Conservation (phyloP, 2,329 filamentous ascomycete genomes). For the Exophiala viscosa region DNA sequence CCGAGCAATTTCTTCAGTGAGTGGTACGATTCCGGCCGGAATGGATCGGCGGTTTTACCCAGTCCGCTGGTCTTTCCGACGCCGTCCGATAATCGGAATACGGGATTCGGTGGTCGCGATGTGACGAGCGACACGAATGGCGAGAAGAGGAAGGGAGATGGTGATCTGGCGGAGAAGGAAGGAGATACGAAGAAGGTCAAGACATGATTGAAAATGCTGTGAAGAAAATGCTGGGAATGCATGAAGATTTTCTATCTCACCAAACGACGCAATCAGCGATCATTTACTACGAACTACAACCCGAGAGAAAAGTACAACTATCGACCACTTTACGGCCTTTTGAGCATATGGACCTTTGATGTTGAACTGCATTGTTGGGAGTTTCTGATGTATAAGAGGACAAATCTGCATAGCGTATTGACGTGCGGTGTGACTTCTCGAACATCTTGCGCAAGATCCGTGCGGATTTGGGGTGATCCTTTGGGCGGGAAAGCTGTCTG, state of each 20-base stretch:
- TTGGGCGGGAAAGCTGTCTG: no score
- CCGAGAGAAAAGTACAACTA: no score
- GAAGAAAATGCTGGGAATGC: background rate
- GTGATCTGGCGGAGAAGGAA: conserved; percentile 19
- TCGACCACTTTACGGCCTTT: no score
- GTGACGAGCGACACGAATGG: conserved; percentile 15
- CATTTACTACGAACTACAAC: no score
- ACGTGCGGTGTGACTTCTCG: no score
- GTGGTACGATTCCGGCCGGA: conserved; percentile 56
- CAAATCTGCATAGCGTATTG: no score
- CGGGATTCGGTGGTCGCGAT: conserved; percentile 24
- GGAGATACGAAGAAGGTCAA: conserved; percentile 27
- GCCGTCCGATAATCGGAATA: conserved; percentile 4
- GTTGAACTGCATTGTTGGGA: no score
- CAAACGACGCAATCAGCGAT: no score
- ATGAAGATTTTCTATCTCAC: background rate
- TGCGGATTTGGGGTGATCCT: no score
- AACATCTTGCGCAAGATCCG: no score
- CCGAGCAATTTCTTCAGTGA: conserved; percentile 91
- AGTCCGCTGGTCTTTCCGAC: conserved; percentile 93
- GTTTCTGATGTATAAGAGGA: no score
- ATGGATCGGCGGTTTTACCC: conserved; percentile 74
- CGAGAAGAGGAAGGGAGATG: conserved; percentile 26
- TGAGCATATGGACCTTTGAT: no score
- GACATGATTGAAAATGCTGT: conserved; percentile 6